A percentile compares a stretch with the other conserved stretches of the same genome.
Conservation (phyloP, 306 rosid species). For the Lagenaria siceraria region DNA sequence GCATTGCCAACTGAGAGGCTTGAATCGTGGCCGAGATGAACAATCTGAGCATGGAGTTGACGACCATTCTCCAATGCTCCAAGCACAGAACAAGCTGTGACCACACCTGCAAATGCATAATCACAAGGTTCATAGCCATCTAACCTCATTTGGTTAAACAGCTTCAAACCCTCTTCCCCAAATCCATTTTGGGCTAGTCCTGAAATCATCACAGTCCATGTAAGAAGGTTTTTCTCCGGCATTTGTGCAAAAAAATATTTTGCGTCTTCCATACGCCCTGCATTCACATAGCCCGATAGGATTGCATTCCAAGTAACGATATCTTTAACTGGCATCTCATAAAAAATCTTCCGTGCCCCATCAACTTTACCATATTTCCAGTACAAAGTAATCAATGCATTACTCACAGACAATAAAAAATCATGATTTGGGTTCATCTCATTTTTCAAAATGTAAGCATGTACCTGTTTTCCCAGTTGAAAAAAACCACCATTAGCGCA, state of each 20-base stretch:
- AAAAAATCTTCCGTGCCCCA: constrained; percentile 6
- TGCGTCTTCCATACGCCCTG: constrained; percentile 10
- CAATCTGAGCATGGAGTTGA: constrained; percentile 12
- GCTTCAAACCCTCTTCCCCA: constrained; percentile 11
- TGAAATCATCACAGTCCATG: constrained; percentile 11
- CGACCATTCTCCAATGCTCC: constrained; percentile 15
- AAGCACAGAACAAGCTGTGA: constrained; percentile 14
- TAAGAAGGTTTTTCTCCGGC: constrained; percentile 5
- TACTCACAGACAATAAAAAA: constrained; percentile 11
- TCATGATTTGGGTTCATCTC: not conserved
- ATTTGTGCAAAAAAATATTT: constrained; percentile 7
- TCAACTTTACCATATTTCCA: constrained; percentile 11
- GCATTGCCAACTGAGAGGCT: constrained; percentile 17
- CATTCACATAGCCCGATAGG: constrained; percentile 12
- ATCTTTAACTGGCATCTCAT: constrained; percentile 9
- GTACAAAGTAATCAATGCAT: constrained; percentile 9
- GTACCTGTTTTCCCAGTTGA: constrained; percentile 10
- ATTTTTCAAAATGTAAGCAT: constrained; percentile 12
- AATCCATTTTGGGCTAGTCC: constrained; percentile 13
- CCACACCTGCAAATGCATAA: constrained; percentile 15
- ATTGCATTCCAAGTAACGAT: constrained; percentile 10
- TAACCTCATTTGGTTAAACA: constrained; percentile 13
- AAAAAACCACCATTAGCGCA: constrained; percentile 10
- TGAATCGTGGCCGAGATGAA: constrained; percentile 7
- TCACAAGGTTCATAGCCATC: constrained; percentile 11